These are phyloP conservation scores for Pseudoneurospora amorphoporcata DNA, from an alignment of 495 filamentous ascomycete species.

Conservation along the genomic window DNA sequence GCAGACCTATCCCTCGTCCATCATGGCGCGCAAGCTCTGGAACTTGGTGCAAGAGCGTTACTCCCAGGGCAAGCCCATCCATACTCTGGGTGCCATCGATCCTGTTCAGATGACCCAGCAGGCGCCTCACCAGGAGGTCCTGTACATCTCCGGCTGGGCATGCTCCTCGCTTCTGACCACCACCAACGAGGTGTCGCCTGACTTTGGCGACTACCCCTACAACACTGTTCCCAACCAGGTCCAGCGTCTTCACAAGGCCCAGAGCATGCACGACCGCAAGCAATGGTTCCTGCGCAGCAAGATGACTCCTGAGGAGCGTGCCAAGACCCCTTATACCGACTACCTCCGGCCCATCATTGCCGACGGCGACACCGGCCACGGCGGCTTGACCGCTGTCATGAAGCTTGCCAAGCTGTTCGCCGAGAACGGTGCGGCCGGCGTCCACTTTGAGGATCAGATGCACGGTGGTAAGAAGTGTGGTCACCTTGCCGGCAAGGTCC, in stretches of 20 bases:
- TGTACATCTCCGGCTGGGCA: constrained; percentile 96
- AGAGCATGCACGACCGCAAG: constrained; percentile 92
- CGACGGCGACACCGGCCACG: constrained; percentile 94
- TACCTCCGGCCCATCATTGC: constrained; percentile 92
- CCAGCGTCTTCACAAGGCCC: constrained; percentile 88
- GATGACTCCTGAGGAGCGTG: constrained; percentile 59
- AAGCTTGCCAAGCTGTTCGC: constrained; percentile 97
- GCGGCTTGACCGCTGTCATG: constrained; percentile 81
- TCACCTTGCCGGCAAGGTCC: constrained; percentile 90
- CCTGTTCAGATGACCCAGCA: constrained; percentile 99
- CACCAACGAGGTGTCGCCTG: constrained; percentile 93
- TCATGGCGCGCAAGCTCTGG: constrained; percentile 92
- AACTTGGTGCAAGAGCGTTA: constrained; percentile 69
- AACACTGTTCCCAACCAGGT: constrained; percentile 99
- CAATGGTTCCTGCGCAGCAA: constrained; percentile 79
- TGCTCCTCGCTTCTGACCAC: constrained; percentile 85
- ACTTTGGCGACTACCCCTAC: constrained; percentile 98
- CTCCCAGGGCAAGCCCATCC: constrained; percentile 71
- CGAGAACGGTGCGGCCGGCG: constrained; percentile 93
- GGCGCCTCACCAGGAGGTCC: constrained; percentile 85
- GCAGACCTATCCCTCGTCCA: constrained; percentile 79
- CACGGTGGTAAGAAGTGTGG: constrained; percentile 99
- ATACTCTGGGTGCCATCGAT: constrained; percentile 96
- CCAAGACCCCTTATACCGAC: constrained; percentile 71
- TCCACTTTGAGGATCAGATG: constrained; percentile 96